phyloP scores from a whole-genome alignment of 441 rosid genomes.

The Corymbia calophylla region DNA sequence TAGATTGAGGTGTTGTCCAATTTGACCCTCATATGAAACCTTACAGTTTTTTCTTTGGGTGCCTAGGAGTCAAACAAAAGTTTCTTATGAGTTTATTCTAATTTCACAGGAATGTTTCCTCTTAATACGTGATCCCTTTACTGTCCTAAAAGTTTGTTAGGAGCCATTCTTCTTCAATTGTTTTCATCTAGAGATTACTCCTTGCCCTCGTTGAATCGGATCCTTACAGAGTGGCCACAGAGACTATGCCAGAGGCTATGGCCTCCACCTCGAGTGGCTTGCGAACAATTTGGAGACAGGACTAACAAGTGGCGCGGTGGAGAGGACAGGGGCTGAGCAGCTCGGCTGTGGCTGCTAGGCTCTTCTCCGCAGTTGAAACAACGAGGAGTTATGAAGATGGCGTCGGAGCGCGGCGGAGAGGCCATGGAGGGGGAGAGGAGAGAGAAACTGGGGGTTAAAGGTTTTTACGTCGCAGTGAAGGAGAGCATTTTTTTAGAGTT shows the following conservation, averaged over 20 bases:
- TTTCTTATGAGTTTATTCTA: too few relatives aligned
- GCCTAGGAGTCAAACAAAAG: too few relatives aligned
- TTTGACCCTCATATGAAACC: too few relatives aligned
- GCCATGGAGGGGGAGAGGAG: neutral
- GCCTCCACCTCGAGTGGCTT: neutral
- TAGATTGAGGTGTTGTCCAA: too few relatives aligned
- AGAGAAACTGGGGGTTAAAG: neutral
- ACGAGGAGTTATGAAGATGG: neutral
- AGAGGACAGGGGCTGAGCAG: neutral
- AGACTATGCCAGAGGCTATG: neutral
- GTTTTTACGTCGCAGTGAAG: neutral
- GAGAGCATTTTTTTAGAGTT: neutral
- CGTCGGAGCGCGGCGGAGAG: neutral
- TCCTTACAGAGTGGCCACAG: neutral
- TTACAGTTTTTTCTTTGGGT: too few relatives aligned
- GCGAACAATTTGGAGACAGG: neutral
- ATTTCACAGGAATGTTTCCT: too few relatives aligned
- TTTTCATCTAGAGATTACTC: neutral
- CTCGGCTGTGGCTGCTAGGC: neutral
- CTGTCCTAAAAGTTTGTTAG: neutral
- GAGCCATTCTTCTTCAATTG: neutral
- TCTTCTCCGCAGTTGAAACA: neutral
- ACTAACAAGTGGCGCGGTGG: neutral
- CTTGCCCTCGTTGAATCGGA: neutral
- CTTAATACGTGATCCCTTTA: too few relatives aligned